Base-by-base conservation (phyloP, 805 yeast species). In the Candida succiphila region DNA sequence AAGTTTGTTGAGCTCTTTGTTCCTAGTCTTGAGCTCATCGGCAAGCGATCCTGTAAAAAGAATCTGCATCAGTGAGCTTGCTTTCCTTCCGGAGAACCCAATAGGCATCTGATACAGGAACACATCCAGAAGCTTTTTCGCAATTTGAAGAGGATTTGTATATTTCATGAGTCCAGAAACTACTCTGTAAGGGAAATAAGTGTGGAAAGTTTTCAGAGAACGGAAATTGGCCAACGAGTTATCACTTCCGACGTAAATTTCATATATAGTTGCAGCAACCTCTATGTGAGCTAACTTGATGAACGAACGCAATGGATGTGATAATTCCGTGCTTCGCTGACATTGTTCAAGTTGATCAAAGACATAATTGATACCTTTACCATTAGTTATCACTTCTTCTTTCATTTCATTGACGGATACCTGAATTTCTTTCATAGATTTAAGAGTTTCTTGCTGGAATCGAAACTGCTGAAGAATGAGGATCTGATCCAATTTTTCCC, bases 121-220 rank as follows among this genome's bases (percentile, higher is more conserved):
- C 37, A 89, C 52, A 46, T 86, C 96, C 24, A 88, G 70, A 52
- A 89, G 60, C 17, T 78, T 74, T 39, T 87, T 82, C 61, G 85
- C 75, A 19, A 89, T 76, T 27, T 79, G 72, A 58, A 87, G 74
- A 2, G 98, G 97, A 49, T 89, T 89, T 1, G 97, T 85, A 38
- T 80, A 75, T 48, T 76, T 70, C 48, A 92, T 56, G 17, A 89
- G 80, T 16, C 84, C 83, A 28, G 78, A 77, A 54, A 88, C 72
- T 24, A 89, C 51, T 2, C 69, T 60, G 53, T 89, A 92, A 0
- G 97, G 98, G 60, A 89, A 73, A 38, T 85, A 49, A 22, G 67
- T 59, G 57, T 89, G 96, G 26, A 92, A 58, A 37, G 78, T 72
- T 41, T 75, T 74, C 22, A 82, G 60, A 48, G 85, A 86, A 10